Evolutionary conservation across 257 asterid genomes (phyloP).

Genomic region (Solanum verrucosum): DNA sequence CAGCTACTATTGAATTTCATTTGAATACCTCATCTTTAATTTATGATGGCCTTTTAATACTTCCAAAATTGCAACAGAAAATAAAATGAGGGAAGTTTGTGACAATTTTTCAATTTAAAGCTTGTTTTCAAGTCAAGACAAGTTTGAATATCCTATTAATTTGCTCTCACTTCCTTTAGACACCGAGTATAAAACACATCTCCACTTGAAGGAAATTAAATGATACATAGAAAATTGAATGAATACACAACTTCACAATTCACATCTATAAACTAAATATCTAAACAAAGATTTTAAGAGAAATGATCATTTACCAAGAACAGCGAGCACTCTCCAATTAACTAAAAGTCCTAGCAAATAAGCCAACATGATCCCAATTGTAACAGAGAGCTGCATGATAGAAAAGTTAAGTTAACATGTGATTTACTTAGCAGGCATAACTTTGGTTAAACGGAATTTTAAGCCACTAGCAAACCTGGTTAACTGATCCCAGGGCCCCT

Average conservation of each 20-base stretch:
- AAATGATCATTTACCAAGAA: constrained; percentile 49
- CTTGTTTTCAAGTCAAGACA: not conserved
- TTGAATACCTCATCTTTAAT: not conserved
- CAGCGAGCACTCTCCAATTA: constrained; percentile 83
- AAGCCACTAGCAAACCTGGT: constrained; percentile 46
- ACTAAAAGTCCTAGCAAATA: constrained; percentile 76
- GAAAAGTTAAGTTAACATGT: not conserved
- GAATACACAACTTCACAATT: not conserved
- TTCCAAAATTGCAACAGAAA: not conserved
- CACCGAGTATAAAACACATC: not conserved
- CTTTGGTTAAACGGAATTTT: not conserved
- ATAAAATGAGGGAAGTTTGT: not conserved
- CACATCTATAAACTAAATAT: not conserved
- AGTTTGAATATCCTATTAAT: not conserved
- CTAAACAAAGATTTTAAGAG: not conserved
- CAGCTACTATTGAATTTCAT: not conserved
- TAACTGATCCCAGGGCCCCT: constrained; percentile 81
- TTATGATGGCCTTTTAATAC: not conserved
- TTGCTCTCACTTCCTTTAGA: not conserved
- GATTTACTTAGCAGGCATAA: not conserved
- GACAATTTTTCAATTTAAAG: not conserved
- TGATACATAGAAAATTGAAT: not conserved
- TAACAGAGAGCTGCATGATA: constrained; percentile 68
- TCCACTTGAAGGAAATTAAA: not conserved
- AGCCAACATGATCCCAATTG: constrained; percentile 79